These are phyloP conservation scores for Coriolopsis trogii DNA, from an alignment of 1,284 basidiomycete species.

Conservation along the genomic window DNA sequence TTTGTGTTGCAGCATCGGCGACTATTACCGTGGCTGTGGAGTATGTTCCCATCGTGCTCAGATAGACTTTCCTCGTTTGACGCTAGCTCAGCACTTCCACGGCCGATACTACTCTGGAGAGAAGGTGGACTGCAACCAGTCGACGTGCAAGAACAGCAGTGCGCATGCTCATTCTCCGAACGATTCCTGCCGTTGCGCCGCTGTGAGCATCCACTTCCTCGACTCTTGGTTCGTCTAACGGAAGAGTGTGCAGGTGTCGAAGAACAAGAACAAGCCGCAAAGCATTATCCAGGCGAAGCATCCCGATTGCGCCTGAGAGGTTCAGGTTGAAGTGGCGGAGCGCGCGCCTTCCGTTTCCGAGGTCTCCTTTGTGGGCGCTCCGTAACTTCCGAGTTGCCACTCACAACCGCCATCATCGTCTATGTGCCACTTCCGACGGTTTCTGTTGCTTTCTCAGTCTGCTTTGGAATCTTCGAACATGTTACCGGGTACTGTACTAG, in stretches of 20 bases:
- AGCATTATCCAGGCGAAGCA: conserved; percentile 27
- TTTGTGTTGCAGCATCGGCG: conserved; percentile 50
- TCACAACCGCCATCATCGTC: no score
- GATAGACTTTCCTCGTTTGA: neutral
- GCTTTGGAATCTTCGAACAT: no score
- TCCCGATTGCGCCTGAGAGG: conserved; percentile 18
- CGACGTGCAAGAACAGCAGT: conserved; percentile 54
- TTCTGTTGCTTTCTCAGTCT: no score
- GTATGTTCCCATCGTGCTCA: conserved; percentile 37
- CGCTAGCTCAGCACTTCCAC: conserved; percentile 55
- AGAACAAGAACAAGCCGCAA: conserved; percentile 23
- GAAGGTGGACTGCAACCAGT: conserved; percentile 51
- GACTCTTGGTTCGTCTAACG: neutral
- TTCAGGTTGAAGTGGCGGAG: no score
- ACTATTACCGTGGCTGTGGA: conserved; percentile 64
- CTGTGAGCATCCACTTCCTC: conserved; percentile 20
- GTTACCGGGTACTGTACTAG: no score
- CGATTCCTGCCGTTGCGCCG: conserved; percentile 49
- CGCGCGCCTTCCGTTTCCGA: neutral
- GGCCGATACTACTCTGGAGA: conserved; percentile 63
- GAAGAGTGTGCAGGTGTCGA: conserved; percentile 11
- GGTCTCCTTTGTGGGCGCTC: neutral
- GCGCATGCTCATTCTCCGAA: conserved; percentile 58
- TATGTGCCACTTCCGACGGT: no score
- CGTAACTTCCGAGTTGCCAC: no score